These are phyloP conservation scores for Trichocladium antarcticum DNA, from an alignment of 495 filamentous ascomycete species.

Conservation along the genomic window DNA sequence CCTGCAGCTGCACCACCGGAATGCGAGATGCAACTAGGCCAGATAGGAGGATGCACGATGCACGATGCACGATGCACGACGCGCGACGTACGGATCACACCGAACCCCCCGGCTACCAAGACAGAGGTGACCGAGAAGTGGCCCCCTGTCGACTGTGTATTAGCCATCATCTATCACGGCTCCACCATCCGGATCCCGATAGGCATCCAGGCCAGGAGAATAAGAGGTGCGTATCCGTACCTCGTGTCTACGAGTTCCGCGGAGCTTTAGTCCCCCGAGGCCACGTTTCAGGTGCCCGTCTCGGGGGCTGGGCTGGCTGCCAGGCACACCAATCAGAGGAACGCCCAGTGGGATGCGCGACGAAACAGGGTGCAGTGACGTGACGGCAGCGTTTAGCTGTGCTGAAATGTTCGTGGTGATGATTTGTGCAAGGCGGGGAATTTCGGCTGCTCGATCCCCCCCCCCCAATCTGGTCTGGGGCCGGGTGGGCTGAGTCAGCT, in stretches of 20 bases:
- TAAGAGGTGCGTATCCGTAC: constrained; percentile 1
- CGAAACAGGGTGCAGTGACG: constrained; percentile 13
- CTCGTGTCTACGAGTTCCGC: no score
- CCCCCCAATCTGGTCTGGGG: no score
- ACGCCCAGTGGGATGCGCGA: constrained; percentile 10
- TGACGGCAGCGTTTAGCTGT: constrained; percentile 22
- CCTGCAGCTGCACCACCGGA: no score
- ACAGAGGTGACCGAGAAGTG: background rate
- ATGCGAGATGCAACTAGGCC: no score
- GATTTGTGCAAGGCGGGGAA: constrained; percentile 22
- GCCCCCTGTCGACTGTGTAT: background rate
- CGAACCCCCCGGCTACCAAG: background rate
- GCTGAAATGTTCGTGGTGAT: constrained; percentile 36
- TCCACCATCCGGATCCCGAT: background rate
- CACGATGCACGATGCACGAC: no score
- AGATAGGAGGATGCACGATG: background rate
- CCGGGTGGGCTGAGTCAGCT: no score
- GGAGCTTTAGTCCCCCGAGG: background rate
- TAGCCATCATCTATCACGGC: background rate
- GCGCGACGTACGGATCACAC: no score
- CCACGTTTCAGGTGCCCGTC: constrained; percentile 10
- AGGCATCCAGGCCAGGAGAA: background rate
- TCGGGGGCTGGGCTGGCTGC: no score
- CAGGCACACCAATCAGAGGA: constrained; percentile 14
- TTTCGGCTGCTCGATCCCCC: no score